phyloP scores from a whole-genome alignment of 371 early-diverging fungal species.

The Apophysomyces trapeziformis region DNA sequence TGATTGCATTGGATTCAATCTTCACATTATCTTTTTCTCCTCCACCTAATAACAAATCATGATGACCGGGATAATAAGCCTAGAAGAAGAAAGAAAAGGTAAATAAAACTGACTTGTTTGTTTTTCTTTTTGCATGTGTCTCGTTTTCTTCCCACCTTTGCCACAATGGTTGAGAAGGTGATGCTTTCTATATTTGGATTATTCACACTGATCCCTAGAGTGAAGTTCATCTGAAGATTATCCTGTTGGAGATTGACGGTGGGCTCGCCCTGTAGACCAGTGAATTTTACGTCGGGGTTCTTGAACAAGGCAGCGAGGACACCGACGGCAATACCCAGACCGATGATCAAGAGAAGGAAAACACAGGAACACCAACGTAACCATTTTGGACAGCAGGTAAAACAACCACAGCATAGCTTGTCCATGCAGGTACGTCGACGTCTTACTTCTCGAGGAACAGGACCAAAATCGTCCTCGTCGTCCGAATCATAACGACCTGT shows the following conservation, averaged over 20 bases:
- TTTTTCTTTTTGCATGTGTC: background rate
- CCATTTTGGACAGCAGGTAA: slow-evolving; percentile 56
- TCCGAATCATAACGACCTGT: slow-evolving; percentile 22
- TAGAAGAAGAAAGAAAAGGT: slow-evolving; percentile 19
- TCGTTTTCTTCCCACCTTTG: slow-evolving; percentile 45
- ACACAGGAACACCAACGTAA: slow-evolving; percentile 46
- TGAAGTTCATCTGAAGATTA: slow-evolving; percentile 28
- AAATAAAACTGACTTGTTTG: background rate
- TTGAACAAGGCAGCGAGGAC: slow-evolving; percentile 51
- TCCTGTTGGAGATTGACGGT: slow-evolving; percentile 31
- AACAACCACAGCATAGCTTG: slow-evolving; percentile 46
- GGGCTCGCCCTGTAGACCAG: slow-evolving; percentile 39
- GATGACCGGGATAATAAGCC: slow-evolving; percentile 63
- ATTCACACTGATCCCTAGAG: slow-evolving; percentile 46
- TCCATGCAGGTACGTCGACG: slow-evolving; percentile 36
- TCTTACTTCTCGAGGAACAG: slow-evolving; percentile 19
- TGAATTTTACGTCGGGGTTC: slow-evolving; percentile 41
- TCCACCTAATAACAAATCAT: slow-evolving; percentile 50
- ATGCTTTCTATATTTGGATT: slow-evolving; percentile 62
- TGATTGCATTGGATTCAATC: slow-evolving; percentile 45
- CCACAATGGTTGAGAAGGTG: slow-evolving; percentile 56
- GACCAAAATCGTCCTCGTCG: slow-evolving; percentile 21
- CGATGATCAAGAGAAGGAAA: slow-evolving; percentile 38
- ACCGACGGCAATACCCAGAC: slow-evolving; percentile 44
- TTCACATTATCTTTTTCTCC: slow-evolving; percentile 47